phyloP scores from a whole-genome alignment of 129 eudicot genomes.

The Lonicera japonica region DNA sequence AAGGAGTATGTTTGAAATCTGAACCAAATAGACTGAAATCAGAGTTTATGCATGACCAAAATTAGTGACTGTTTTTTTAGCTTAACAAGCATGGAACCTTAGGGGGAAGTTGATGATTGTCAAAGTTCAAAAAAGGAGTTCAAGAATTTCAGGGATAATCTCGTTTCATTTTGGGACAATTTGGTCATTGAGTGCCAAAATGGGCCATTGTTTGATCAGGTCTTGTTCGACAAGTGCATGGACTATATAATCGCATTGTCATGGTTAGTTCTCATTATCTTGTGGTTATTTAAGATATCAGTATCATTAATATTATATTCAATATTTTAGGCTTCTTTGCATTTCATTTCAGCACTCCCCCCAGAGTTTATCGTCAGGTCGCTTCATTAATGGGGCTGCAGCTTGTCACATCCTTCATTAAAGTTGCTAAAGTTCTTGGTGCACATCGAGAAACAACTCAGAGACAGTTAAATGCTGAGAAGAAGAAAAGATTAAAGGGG shows the following conservation, averaged over 20 bases:
- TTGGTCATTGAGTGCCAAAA: conserved; percentile 82
- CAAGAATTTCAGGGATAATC: conserved; percentile 83
- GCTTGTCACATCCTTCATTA: conserved; percentile 83
- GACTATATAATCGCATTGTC: conserved; percentile 89
- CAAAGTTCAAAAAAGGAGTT: conserved; percentile 84
- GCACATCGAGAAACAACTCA: conserved; percentile 93
- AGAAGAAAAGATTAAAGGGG: conserved; percentile 71
- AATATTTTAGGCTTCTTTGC: too few species aligned
- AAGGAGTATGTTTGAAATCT: too few species aligned
- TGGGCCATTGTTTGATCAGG: conserved; percentile 85
- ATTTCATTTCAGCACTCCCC: conserved; percentile 83
- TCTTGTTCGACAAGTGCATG: conserved; percentile 84
- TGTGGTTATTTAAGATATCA: conserved; percentile 8
- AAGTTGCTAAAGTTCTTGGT: conserved; percentile 77
- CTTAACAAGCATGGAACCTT: conserved; percentile 36
- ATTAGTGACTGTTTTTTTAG: conserved; percentile 15
- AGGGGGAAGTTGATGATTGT: conserved; percentile 94
- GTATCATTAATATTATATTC: conserved; percentile 6
- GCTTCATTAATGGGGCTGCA: conserved; percentile 97
- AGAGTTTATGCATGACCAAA: background rate
- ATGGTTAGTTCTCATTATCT: conserved; percentile 44
- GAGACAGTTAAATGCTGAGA: conserved; percentile 88
- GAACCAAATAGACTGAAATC: background rate
- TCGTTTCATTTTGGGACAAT: conserved; percentile 76
- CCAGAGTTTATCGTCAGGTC: conserved; percentile 74